These are phyloP conservation scores for Cicer pinnatifidum DNA, from an alignment of 306 rosid genomes.

Conservation along the genomic window DNA sequence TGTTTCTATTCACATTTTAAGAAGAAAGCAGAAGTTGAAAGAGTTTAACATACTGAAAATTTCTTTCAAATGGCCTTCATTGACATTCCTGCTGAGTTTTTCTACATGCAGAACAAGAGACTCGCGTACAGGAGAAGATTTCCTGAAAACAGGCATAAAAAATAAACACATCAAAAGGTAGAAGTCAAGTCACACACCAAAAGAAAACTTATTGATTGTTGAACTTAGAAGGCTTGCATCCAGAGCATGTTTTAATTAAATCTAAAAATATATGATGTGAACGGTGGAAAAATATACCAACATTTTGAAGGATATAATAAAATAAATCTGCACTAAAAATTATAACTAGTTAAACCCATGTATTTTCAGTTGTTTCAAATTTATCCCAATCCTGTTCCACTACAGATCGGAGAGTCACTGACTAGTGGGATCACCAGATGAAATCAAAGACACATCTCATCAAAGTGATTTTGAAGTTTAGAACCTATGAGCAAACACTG, in stretches of 20 bases:
- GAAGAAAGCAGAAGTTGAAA: conserved; percentile 28
- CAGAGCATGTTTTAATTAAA: neutral
- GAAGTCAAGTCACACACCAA: neutral
- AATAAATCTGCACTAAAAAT: neutral
- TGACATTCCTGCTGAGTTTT: conserved; percentile 90
- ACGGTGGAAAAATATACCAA: conserved; percentile 7
- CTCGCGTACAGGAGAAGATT: conserved; percentile 80
- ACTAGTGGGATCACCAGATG: neutral
- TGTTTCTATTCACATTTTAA: conserved; percentile 10
- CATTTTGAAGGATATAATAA: neutral
- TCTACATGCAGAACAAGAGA: conserved; percentile 88
- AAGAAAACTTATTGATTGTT: neutral
- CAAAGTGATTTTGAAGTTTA: neutral
- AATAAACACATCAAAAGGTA: conserved; percentile 20
- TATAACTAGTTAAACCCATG: neutral
- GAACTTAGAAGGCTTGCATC: conserved; percentile 1
- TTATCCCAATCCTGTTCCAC: neutral
- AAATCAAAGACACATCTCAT: conserved; percentile 4
- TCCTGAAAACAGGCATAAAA: conserved; percentile 59
- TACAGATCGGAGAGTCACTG: neutral
- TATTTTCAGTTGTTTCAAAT: neutral
- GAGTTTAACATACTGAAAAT: conserved; percentile 74
- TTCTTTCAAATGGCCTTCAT: conserved; percentile 93
- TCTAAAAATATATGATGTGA: conserved; percentile 11
- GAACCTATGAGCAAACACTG: neutral